A percentile compares a stretch with the other conserved stretches of the same genome.
Conservation (phyloP, 2,329 filamentous ascomycete species). For the Fusarium oligoseptatum region DNA sequence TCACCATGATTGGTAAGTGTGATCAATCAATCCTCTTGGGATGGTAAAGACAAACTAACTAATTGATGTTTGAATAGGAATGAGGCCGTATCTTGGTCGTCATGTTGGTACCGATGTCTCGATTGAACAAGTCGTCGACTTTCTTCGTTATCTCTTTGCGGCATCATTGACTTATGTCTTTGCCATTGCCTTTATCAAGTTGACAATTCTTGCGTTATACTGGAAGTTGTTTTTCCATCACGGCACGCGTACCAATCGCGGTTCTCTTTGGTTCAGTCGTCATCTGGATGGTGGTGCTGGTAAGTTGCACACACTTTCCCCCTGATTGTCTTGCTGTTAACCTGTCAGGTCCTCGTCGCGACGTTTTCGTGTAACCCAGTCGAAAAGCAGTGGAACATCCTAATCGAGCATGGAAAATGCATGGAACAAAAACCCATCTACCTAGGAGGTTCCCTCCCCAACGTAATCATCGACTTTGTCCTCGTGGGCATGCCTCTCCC, state of each 20-base stretch:
- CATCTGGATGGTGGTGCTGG: slow-evolving; percentile 5
- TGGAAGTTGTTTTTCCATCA: slow-evolving; percentile 2
- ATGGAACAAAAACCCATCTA: slow-evolving; percentile 5
- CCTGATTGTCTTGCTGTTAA: background rate
- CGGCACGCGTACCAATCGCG: background rate
- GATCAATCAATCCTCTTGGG: too few species aligned
- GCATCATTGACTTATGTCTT: slow-evolving; percentile 2
- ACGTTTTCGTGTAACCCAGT: slow-evolving; percentile 10
- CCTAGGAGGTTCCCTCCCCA: background rate
- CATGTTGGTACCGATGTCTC: slow-evolving; percentile 1
- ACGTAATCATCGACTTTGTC: slow-evolving; percentile 6
- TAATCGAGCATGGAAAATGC: slow-evolving; percentile 1
- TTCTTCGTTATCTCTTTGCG: slow-evolving; percentile 3
- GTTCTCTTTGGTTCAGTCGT: background rate
- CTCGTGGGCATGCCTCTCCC: slow-evolving; percentile 6
- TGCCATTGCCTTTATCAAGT: slow-evolving; percentile 2
- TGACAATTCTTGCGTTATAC: slow-evolving; percentile 1
- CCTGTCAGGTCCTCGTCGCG: background rate
- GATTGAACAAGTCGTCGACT: background rate
- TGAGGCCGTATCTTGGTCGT: slow-evolving; percentile 1
- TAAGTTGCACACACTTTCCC: background rate
- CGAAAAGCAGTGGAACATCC: slow-evolving; percentile 7
- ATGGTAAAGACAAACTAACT: background rate
- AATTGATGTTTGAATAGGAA: background rate
- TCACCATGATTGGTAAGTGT: slow-evolving; percentile 2